Conservation (phyloP, 2,329 filamentous ascomycete genomes). For the Chrysosporium queenslandicum region DNA sequence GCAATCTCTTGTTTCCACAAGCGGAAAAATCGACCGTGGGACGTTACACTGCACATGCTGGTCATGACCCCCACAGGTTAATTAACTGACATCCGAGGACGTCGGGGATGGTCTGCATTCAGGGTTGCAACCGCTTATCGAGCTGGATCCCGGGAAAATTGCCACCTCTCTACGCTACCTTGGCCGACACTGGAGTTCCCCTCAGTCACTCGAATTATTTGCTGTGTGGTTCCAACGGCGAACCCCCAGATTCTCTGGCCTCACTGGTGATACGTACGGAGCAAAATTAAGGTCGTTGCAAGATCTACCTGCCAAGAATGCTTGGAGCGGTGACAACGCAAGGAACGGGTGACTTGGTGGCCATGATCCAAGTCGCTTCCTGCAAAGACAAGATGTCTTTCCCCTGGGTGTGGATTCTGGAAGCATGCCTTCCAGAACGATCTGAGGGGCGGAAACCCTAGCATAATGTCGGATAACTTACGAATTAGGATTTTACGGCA, state of each 20-base stretch:
- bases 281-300: not conserved
- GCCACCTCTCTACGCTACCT: not conserved
- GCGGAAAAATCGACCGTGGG: not conserved
- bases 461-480: slow-evolving; percentile 3
- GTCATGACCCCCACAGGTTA: not conserved
- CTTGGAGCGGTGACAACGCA: not conserved
- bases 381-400: not conserved
- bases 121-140: slow-evolving; percentile 7
- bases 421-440: not conserved
- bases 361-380: not conserved
- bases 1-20: not conserved
- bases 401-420: not conserved
- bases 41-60: slow-evolving; percentile 6
- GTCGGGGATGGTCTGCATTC: not conserved
- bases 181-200: not conserved
- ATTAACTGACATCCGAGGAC: not conserved
- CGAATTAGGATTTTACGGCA: not conserved
- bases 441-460: slow-evolving; percentile 1
- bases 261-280: not conserved
- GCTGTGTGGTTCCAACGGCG: not conserved
- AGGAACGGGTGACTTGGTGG: not conserved
- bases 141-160: not conserved
- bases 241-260: not conserved
- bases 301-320: slow-evolving; percentile 4
- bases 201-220: not conserved